phyloP scores from a whole-genome alignment of 805 yeast genomes.

The Brettanomyces bruxellensis region DNA sequence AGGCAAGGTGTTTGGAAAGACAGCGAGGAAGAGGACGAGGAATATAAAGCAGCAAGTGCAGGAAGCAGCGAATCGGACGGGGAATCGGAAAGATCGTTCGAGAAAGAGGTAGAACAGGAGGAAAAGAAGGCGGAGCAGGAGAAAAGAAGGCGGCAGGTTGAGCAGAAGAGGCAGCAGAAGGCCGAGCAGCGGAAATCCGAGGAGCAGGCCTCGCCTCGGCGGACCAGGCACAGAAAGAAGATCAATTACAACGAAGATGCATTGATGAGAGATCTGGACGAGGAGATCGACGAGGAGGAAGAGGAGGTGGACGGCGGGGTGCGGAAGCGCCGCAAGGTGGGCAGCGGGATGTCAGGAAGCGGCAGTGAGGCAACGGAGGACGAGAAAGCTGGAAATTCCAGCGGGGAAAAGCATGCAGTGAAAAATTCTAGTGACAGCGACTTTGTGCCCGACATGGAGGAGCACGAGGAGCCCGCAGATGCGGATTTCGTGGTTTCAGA shows the following conservation, averaged over 20 bases:
- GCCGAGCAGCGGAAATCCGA: slow-evolving; percentile 5
- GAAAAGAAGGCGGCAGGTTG: slow-evolving; percentile 4
- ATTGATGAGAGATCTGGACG: slow-evolving; percentile 16
- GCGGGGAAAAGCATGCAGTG: slow-evolving; percentile 3
- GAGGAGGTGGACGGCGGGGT: slow-evolving; percentile 11
- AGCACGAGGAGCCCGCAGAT: slow-evolving; percentile 4
- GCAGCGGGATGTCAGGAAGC: slow-evolving; percentile 9
- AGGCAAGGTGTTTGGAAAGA: background rate
- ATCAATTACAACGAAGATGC: slow-evolving; percentile 28
- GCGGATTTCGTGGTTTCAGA: slow-evolving; percentile 6
- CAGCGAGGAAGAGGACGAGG: background rate
- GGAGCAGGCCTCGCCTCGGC: slow-evolving; percentile 6
- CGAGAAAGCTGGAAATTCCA: slow-evolving; percentile 1
- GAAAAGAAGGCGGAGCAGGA: background rate
- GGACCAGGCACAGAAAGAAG: slow-evolving; percentile 22
- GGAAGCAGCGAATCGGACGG: slow-evolving; percentile 6
- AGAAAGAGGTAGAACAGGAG: slow-evolving; percentile 11
- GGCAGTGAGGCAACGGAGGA: slow-evolving; percentile 1
- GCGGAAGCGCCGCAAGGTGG: background rate
- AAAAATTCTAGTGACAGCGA: too few relatives aligned
- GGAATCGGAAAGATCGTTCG: slow-evolving; percentile 16
- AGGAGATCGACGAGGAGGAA: slow-evolving; percentile 19
- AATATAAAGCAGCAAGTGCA: background rate
- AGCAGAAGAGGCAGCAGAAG: slow-evolving; percentile 16
- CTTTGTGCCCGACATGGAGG: background rate